Base-by-base conservation (phyloP, 306 rosid genomes). In the Dalbergia cochinchinensis region DNA sequence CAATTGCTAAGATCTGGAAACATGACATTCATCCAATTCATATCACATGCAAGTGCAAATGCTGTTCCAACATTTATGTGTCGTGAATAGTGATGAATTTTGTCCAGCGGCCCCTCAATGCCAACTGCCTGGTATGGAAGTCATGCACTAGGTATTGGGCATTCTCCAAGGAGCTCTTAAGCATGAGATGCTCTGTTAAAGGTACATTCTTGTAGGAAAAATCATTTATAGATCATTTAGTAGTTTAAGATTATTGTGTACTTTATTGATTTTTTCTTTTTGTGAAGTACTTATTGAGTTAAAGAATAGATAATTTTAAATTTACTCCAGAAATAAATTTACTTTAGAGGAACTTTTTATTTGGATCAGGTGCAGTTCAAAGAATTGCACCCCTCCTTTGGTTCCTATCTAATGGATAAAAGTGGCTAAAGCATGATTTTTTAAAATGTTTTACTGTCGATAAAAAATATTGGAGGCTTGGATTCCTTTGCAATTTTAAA, bases 1-100 rank as follows among this genome's bases (percentile, higher is more conserved):
- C 95, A 86, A 91, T 91, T 91, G 94, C 94, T 88, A 84, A 88
- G 88, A 82, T 89, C 77, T 73, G 79, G 79, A 79, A 71, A 75
- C 81, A 78, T 79, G 79, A 84, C 84, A 81, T 87, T 77, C 81
- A 45, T 58, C 80, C 82, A 65, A 60, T 76, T 80, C 51, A 71
- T 11, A 64, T 83, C 72, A 64, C 71, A 74, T 81, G 84, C 83
- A 71, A 84, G 81, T 83, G 83, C 67, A 71, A 84, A 83, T 83
- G 82, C 67, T 82, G 74, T 80, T 67, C 79, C 34, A 65, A 41
- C 82, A 34, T 41, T 76, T 81, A 50, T 77, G 60, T 76, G 31
- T 9, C 15, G 8, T 54, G 61, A 72, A 65, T 67, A 11, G 12
- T 67, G 50, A 72, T 78, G 67, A 61, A 18, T 48, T 66, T 68